Evolutionary conservation across 1,284 basidiomycete genomes (phyloP).

Genomic region (Tylopilus sp.): DNA sequence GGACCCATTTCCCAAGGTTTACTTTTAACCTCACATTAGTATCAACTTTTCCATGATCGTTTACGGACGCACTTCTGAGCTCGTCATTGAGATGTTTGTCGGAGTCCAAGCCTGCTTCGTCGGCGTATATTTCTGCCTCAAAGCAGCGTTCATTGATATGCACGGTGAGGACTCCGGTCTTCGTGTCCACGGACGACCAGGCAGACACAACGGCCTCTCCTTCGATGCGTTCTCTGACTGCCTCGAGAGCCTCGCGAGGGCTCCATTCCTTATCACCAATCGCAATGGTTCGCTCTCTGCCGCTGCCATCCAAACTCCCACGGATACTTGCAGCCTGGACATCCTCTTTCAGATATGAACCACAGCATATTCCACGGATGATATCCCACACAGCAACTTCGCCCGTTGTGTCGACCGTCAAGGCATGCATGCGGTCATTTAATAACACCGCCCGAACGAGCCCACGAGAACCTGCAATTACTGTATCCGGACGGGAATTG

Average conservation of each 20-base stretch:
- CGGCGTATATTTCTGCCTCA: conserved; percentile 92
- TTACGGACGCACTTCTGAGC: conserved; percentile 60
- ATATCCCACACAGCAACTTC: conserved; percentile 94
- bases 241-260: conserved; percentile 82
- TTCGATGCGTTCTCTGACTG: conserved; percentile 84
- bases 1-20: conserved; percentile 78
- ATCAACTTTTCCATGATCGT: conserved; percentile 7
- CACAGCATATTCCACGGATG: conserved; percentile 73
- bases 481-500: conserved; percentile 58
- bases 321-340: conserved; percentile 51
- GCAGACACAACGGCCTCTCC: conserved; percentile 83
- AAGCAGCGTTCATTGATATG: conserved; percentile 88
- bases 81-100: conserved; percentile 71
- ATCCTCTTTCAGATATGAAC: conserved; percentile 64
- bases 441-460: conserved; percentile 80
- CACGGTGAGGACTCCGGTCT: conserved; percentile 83
- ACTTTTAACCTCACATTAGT: conserved; percentile 43
- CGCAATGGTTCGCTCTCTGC: conserved; percentile 31
- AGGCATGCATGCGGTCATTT: conserved; percentile 88
- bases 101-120: conserved; percentile 73
- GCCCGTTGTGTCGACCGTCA: conserved; percentile 86
- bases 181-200: conserved; percentile 91
- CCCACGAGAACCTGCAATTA: conserved; percentile 78
- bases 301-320: conserved; percentile 36
- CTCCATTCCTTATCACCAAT: conserved; percentile 46